These are phyloP conservation scores for Penicillium paradoxum DNA, from an alignment of 495 filamentous ascomycete species.

Conservation along the genomic window DNA sequence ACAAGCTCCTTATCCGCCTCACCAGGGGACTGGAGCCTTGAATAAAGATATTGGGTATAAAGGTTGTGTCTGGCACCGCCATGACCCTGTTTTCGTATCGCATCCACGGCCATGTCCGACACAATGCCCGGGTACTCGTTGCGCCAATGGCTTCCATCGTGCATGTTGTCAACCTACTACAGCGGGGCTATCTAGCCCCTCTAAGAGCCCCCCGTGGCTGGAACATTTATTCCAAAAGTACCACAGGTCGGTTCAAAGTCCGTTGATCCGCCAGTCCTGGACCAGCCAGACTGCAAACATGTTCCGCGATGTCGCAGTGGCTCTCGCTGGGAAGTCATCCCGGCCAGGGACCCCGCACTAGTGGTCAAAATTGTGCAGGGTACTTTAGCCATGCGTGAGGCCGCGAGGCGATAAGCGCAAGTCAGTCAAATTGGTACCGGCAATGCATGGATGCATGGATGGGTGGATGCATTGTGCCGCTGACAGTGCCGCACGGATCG, in stretches of 20 bases:
- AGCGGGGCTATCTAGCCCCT: constrained; percentile 48
- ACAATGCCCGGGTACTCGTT: constrained; percentile 36
- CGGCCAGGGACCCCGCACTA: background rate
- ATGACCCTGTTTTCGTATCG: background rate
- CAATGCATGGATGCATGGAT: background rate
- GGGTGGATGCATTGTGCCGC: background rate
- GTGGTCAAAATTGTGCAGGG: background rate
- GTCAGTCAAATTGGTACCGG: background rate
- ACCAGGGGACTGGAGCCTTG: background rate
- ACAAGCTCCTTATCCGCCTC: background rate
- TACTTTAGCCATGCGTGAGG: background rate
- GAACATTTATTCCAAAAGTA: constrained; percentile 33
- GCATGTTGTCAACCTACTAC: constrained; percentile 47
- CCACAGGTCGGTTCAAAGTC: constrained; percentile 26
- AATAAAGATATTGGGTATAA: background rate
- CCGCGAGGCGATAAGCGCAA: background rate
- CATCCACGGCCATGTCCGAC: background rate
- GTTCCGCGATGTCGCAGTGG: background rate
- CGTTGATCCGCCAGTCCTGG: constrained; percentile 18
- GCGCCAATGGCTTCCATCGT: constrained; percentile 53
- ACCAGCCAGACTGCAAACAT: constrained; percentile 36
- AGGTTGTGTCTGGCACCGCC: background rate
- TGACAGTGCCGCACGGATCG: background rate
- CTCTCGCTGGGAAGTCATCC: background rate
- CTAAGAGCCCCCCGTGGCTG: constrained; percentile 37